Conservation (phyloP, 1,139 yeast genomes). For the Magnusiomyces starmeri region DNA sequence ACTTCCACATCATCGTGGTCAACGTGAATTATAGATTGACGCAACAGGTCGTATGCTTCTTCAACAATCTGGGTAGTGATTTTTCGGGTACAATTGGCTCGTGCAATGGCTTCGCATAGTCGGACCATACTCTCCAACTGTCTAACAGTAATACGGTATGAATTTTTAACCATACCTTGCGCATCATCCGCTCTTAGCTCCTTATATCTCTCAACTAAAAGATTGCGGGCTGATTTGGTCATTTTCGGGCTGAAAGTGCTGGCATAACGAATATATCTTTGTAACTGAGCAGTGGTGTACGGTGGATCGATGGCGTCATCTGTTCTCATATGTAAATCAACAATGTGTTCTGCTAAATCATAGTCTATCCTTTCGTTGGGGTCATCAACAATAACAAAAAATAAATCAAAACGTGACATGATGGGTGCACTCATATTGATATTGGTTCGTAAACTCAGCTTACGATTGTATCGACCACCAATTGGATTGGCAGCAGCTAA, state of each 20-base stretch:
- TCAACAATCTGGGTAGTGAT: slow-evolving; percentile 84
- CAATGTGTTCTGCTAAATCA: slow-evolving; percentile 86
- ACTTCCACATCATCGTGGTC: slow-evolving; percentile 91
- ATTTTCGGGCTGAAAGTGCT: slow-evolving; percentile 86
- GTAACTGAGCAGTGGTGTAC: slow-evolving; percentile 77
- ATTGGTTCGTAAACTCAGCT: slow-evolving; percentile 75
- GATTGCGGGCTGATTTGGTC: slow-evolving; percentile 74
- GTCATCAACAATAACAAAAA: slow-evolving; percentile 91
- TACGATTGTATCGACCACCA: slow-evolving; percentile 90
- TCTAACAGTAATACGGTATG: slow-evolving; percentile 93
- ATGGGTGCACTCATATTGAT: slow-evolving; percentile 98
- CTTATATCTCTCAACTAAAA: slow-evolving; percentile 72
- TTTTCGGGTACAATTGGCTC: slow-evolving; percentile 90
- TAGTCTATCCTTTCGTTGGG: slow-evolving; percentile 89
- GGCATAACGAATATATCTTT: slow-evolving; percentile 86
- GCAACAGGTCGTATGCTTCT: slow-evolving; percentile 84
- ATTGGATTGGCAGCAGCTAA: slow-evolving; percentile 97
- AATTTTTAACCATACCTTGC: slow-evolving; percentile 75
- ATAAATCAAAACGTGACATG: slow-evolving; percentile 95
- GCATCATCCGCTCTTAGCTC: slow-evolving; percentile 88
- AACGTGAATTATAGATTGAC: slow-evolving; percentile 88
- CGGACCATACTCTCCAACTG: slow-evolving; percentile 91
- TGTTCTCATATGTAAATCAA: slow-evolving; percentile 81
- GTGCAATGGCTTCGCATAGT: slow-evolving; percentile 91
- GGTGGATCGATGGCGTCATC: slow-evolving; percentile 92